Conservation (phyloP, 164 flowering plant species). For the Warburgia ugandensis region DNA sequence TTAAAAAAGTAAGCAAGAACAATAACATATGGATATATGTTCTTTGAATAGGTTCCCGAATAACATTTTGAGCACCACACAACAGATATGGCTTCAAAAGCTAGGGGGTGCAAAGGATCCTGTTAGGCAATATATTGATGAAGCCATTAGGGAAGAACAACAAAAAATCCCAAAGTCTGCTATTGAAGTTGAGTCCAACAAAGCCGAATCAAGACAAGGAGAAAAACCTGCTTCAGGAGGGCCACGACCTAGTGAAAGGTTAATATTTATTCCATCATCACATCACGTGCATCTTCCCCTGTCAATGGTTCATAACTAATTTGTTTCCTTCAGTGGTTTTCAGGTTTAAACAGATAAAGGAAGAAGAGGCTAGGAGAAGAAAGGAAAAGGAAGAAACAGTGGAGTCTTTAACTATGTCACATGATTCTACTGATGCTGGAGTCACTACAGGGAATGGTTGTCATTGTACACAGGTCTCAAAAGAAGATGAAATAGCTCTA, state of each 20-base stretch:
- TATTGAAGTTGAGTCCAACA: conserved; percentile 19
- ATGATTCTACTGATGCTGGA: conserved; percentile 10
- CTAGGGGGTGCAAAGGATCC: conserved; percentile 77
- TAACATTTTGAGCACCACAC: conserved; percentile 79
- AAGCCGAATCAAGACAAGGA: conserved; percentile 17
- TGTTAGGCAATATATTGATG: conserved; percentile 27
- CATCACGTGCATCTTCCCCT: background rate
- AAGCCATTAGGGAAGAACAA: conserved; percentile 25
- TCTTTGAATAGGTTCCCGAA: conserved; percentile 74
- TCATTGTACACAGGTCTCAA: conserved; percentile 1
- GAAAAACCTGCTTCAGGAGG: conserved; percentile 42
- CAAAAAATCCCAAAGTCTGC: conserved; percentile 24
- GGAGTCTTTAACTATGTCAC: conserved; percentile 10
- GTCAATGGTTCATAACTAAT: background rate
- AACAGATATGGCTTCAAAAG: conserved; percentile 88
- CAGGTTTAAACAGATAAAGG: conserved; percentile 86
- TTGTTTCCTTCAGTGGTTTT: conserved; percentile 5
- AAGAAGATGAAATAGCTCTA: background rate
- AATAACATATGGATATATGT: background rate
- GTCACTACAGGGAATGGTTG: background rate
- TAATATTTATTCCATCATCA: conserved; percentile 3
- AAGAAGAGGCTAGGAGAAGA: conserved; percentile 68
- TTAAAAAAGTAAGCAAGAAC: background rate
- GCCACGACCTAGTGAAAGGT: conserved; percentile 83
- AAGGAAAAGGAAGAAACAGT: conserved; percentile 59